A percentile compares a stretch with the other conserved stretches of the same genome.
These are phyloP conservation scores for Caryopteris hybrid DNA, from an alignment of 305 asterid species.

Conservation along the genomic window DNA sequence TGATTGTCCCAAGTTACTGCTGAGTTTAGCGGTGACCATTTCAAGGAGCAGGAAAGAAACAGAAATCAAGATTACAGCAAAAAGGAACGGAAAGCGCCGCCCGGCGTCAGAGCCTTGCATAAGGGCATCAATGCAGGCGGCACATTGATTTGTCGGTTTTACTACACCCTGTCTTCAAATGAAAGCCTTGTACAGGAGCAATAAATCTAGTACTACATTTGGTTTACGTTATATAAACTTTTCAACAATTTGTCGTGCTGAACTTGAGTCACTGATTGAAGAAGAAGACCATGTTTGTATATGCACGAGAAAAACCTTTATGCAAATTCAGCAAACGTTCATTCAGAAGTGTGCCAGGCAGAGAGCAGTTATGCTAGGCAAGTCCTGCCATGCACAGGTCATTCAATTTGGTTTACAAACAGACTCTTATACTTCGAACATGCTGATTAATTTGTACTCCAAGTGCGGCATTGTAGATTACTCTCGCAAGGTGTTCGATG, in stretches of 20 bases:
- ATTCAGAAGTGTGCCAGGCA: slow-evolving; percentile 51
- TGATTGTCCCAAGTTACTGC: too few species aligned
- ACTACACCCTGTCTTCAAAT: slow-evolving; percentile 8
- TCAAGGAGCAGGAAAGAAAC: too few species aligned
- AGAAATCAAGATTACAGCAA: too few species aligned
- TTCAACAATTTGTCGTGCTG: slow-evolving; percentile 25
- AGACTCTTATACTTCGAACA: slow-evolving; percentile 51
- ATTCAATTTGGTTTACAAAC: slow-evolving; percentile 42
- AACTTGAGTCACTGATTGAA: slow-evolving; percentile 18
- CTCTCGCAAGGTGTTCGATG: slow-evolving; percentile 59
- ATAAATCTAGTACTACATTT: slow-evolving; percentile 1
- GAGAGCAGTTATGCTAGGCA: slow-evolving; percentile 35
- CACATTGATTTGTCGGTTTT: too few species aligned
- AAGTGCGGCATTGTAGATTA: slow-evolving; percentile 41
- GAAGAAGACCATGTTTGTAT: slow-evolving; percentile 28
- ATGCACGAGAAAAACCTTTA: slow-evolving; percentile 24
- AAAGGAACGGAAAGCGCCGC: too few species aligned
- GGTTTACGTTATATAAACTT: slow-evolving; percentile 9
- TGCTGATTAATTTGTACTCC: slow-evolving; percentile 58
- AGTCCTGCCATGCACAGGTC: slow-evolving; percentile 51
- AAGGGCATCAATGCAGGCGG: too few species aligned
- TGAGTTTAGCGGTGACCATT: too few species aligned
- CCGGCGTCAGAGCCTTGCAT: too few species aligned
- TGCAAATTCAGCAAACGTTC: slow-evolving; percentile 39
- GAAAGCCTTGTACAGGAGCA: slow-evolving; percentile 24